Conservation (phyloP, 106 monocot species). For the Dioscorea zingiberensis region DNA sequence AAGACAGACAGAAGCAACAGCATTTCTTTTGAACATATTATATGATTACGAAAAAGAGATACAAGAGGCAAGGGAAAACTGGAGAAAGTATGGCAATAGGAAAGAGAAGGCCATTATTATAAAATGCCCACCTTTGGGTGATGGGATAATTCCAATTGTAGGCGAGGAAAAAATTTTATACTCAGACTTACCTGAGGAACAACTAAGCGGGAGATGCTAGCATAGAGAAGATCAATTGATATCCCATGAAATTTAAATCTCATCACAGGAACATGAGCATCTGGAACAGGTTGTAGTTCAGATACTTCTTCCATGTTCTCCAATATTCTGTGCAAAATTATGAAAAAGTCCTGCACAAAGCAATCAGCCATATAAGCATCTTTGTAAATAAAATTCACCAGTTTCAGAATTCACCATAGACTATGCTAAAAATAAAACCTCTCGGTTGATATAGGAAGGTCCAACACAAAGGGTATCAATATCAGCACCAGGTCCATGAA, state of each 20-base stretch:
- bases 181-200: constrained; percentile 71
- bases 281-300: constrained; percentile 91
- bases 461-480: constrained; percentile 96
- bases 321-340: constrained; percentile 82
- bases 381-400: no score
- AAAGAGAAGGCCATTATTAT: no score
- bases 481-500: constrained; percentile 92
- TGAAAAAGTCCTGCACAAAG: constrained; percentile 78
- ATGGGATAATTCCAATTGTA: no score
- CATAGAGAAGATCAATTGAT: constrained; percentile 98
- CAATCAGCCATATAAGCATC: neutral
- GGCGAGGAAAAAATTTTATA: no score
- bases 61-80: no score
- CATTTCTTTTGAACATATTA: no score
- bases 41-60: no score
- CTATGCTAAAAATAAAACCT: constrained; percentile 23
- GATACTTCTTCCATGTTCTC: constrained; percentile 70
- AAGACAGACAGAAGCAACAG: neutral
- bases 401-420: no score
- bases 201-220: constrained; percentile 81
- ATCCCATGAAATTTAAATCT: constrained; percentile 91
- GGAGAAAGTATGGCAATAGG: no score
- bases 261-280: constrained; percentile 99
- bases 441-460: constrained; percentile 95
- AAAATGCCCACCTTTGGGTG: no score